Evolutionary conservation across 2,329 filamentous ascomycete genomes (phyloP), one percentile per base, ranked within the genome.

Genomic region (Calonectria ilicicola): DNA sequence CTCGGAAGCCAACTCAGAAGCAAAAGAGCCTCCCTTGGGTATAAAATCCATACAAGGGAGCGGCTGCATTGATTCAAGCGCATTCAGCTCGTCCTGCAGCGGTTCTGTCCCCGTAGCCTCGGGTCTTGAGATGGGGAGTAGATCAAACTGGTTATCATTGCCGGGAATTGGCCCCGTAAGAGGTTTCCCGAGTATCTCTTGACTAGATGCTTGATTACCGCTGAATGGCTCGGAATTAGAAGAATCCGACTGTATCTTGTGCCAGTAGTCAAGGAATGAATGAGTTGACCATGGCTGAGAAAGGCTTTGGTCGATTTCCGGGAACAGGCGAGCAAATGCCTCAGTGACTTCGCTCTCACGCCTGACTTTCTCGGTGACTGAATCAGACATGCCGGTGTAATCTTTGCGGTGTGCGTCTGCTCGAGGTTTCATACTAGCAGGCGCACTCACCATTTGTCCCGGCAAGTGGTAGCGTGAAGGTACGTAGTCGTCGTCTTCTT

Each of bases 401-500:
- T 84, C 87, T 0, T 82, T 81, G 21, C 87, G 76, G 70, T 85
- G 88, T 8, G 86, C 83, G 40, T 90, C 89, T 2, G 93, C 84
- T 46, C 90, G 87, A 27, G 88, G 86, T 79, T 93, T 93, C 81
- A 93, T 89, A 70, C 91, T 89, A 35, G 87, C 82, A 1, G 90
- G 91, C n/a, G 85, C 86, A 1, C 90, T 92, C 76, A 91, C 88
- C 71, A 94, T 85, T 77, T 92, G 89, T 2, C 90, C 87, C 10
- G 90, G 91, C 38, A 95, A 85, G 17, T 91, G 86, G 69, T 91
- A 88, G 80, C 92, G 93, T 65, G 91, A 90, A 71, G 91, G 88
- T 0, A 93, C 91, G 26, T 94, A 82, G 69, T 96, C 94, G 77
- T 98, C 94, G 66, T 98, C 94, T 83, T 98, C 96, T 80, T 98